Conservation (phyloP, 2,329 filamentous ascomycete genomes). For the Xylaria sp. region DNA sequence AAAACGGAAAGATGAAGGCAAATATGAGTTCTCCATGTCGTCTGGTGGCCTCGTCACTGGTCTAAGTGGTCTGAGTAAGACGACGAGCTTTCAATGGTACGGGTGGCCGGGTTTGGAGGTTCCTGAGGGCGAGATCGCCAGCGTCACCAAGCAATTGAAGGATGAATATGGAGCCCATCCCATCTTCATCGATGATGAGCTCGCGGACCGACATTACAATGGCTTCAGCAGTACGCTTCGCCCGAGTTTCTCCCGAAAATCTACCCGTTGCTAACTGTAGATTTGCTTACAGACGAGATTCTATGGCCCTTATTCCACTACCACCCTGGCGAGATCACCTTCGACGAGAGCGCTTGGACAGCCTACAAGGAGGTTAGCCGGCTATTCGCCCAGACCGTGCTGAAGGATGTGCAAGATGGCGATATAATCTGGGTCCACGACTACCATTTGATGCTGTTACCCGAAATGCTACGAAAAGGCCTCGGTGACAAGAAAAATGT, state of each 20-base stretch:
- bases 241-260: constrained; percentile 6
- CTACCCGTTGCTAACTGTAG: constrained; percentile 16
- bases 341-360: constrained; percentile 93
- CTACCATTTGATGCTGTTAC: constrained; percentile 97
- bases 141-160: constrained; percentile 80
- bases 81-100: constrained; percentile 97
- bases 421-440: constrained; percentile 99
- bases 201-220: constrained; percentile 96
- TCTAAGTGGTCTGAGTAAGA: constrained; percentile 88
- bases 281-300: constrained; percentile 76
- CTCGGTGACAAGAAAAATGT: constrained; percentile 85
- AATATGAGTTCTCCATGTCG: constrained; percentile 95
- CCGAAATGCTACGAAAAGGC: constrained; percentile 92
- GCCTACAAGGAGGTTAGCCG: constrained; percentile 94
- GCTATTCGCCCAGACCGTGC: constrained; percentile 88
- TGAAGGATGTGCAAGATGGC: constrained; percentile 87
- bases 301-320: constrained; percentile 99
- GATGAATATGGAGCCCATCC: constrained; percentile 90
- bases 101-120: constrained; percentile 96
- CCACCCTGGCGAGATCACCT: constrained; percentile 97
- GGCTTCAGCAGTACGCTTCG: constrained; percentile 85
- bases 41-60: constrained; percentile 96
- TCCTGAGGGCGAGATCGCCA: constrained; percentile 80
- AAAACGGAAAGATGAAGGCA: constrained; percentile 89
- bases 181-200: constrained; percentile 91